Conservation (phyloP, 805 yeast genomes). For the Yarrowia sp. region DNA sequence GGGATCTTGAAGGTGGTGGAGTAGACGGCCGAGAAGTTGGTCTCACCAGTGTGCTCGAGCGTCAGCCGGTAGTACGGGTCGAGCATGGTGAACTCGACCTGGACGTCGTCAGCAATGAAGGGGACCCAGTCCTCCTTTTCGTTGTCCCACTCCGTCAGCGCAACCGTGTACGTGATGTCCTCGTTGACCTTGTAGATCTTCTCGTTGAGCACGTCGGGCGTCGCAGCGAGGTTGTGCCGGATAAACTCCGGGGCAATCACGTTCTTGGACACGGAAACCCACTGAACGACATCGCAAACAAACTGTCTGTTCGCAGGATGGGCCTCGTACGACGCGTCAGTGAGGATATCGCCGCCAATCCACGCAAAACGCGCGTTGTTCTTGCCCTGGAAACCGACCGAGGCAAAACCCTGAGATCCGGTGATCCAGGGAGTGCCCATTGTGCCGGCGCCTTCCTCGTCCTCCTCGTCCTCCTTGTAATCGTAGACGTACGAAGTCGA, state of each 20-base stretch:
- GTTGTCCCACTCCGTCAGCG: conserved; percentile 46
- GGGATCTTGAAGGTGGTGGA: conserved; percentile 66
- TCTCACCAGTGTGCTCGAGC: conserved; percentile 47
- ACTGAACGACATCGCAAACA: conserved; percentile 50
- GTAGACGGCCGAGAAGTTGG: conserved; percentile 45
- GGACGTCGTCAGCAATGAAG: conserved; percentile 56
- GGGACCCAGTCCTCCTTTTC: conserved; percentile 65
- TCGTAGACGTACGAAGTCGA: conserved; percentile 59
- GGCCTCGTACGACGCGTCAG: conserved; percentile 43
- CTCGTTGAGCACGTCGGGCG: conserved; percentile 33
- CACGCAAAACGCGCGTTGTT: conserved; percentile 76
- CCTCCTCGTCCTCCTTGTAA: conserved; percentile 46
- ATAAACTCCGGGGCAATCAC: conserved; percentile 57
- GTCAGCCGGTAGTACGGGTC: conserved; percentile 91
- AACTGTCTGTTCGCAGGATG: conserved; percentile 41
- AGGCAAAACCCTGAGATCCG: conserved; percentile 74
- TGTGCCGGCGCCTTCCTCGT: conserved; percentile 35
- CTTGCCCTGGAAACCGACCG: conserved; percentile 75
- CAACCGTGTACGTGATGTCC: conserved; percentile 53
- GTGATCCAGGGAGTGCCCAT: conserved; percentile 59
- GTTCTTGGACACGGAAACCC: conserved; percentile 73
- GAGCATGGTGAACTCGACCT: conserved; percentile 81
- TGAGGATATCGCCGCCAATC: conserved; percentile 67
- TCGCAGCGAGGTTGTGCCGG: conserved; percentile 51
- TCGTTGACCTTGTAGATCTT: conserved; percentile 73